Percentiles rank a stretch among this genome's conserved stretches.
Evolutionary conservation across 2,329 filamentous ascomycete species (phyloP).

Genomic region (Xylaria hypoxylon): DNA sequence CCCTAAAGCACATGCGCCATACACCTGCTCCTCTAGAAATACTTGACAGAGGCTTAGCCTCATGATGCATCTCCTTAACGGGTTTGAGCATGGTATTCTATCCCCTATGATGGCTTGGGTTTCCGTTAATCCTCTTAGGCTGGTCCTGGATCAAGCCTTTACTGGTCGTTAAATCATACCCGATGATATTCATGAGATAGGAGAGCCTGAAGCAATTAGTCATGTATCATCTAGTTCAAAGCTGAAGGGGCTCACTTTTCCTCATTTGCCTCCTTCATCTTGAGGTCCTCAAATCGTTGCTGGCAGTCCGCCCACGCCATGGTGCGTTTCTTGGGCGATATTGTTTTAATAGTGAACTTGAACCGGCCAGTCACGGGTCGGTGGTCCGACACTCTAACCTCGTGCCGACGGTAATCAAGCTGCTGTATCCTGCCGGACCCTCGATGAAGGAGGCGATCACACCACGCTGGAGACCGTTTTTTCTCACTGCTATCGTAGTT

Average conservation of each 20-base stretch:
- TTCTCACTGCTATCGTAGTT: slow-evolving; percentile 96
- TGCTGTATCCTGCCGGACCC: slow-evolving; percentile 86
- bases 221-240: slow-evolving; percentile 6
- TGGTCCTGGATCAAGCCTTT: slow-evolving; percentile 59
- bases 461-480: slow-evolving; percentile 94
- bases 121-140: slow-evolving; percentile 39
- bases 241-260: slow-evolving; percentile 75
- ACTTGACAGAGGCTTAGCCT: slow-evolving; percentile 1
- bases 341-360: slow-evolving; percentile 84
- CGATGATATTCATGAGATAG: slow-evolving; percentile 64
- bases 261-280: slow-evolving; percentile 73
- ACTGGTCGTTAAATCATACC: slow-evolving; percentile 66
- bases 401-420: slow-evolving; percentile 87
- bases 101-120: slow-evolving; percentile 38
- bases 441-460: slow-evolving; percentile 90
- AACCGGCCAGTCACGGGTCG: slow-evolving; percentile 90
- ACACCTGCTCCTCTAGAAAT: slow-evolving; percentile 1
- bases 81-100: slow-evolving; percentile 33
- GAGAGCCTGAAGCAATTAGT: slow-evolving; percentile 57
- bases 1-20: not conserved
- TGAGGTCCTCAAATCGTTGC: slow-evolving; percentile 78
- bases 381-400: slow-evolving; percentile 92
- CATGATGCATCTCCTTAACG: slow-evolving; percentile 2
- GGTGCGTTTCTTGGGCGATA: slow-evolving; percentile 74
- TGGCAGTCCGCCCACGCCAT: slow-evolving; percentile 78